Evolutionary conservation across 2,329 filamentous ascomycete genomes (phyloP).

Genomic region (Sordariomycetes sp.): DNA sequence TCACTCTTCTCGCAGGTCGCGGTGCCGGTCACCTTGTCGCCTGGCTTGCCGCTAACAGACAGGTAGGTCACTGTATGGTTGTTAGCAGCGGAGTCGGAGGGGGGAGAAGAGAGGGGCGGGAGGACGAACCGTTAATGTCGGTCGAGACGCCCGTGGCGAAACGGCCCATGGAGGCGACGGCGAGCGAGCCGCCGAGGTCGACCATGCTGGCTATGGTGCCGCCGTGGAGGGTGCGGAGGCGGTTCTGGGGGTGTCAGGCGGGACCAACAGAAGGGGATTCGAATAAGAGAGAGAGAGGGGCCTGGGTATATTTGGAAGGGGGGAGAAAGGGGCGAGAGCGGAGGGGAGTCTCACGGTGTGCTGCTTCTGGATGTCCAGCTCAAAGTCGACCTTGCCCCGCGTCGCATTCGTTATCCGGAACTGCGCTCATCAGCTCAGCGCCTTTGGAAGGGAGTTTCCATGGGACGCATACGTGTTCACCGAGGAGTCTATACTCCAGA

Average conservation of each 20-base stretch:
- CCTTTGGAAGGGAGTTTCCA: no score
- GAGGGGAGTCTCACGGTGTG: conserved; percentile 54
- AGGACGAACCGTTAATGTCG: conserved; percentile 41
- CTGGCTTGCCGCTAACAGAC: conserved; percentile 40
- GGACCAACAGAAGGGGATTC: not conserved
- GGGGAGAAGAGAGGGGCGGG: not conserved
- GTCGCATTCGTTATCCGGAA: conserved; percentile 52
- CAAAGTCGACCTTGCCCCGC: conserved; percentile 60
- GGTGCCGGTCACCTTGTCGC: conserved; percentile 40
- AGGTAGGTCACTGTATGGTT: conserved; percentile 52
- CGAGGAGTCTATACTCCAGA: conserved; percentile 21
- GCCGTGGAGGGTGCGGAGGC: conserved; percentile 63
- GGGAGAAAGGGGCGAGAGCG: not conserved
- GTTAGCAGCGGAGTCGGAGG: not conserved
- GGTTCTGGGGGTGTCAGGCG: conserved; percentile 39
- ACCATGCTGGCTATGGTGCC: conserved; percentile 69
- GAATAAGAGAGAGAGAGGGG: not conserved
- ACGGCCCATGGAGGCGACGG: conserved; percentile 49
- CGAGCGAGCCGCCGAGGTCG: conserved; percentile 50
- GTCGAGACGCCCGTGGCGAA: conserved; percentile 53
- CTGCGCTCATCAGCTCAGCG: conserved; percentile 22
- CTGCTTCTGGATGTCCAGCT: conserved; percentile 59
- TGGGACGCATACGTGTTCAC: conserved; percentile 21
- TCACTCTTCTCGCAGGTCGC: conserved; percentile 50
- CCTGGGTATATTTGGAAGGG: not conserved